Conservation (phyloP, 345 rosid genomes). For the Combretum micranthum region DNA sequence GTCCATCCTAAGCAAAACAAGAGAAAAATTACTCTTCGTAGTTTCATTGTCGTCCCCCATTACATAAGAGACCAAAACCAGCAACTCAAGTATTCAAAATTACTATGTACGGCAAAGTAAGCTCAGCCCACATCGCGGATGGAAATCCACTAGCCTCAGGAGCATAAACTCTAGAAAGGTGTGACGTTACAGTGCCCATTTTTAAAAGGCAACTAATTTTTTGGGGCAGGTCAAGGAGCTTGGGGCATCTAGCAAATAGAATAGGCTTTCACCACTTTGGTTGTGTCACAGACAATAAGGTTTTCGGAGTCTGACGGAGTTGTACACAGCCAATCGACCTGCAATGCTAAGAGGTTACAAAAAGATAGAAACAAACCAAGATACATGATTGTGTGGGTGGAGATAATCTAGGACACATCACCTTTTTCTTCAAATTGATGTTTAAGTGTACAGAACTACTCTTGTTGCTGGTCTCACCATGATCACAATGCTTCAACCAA, state of each 20-base stretch:
- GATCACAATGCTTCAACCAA: slow-evolving; percentile 37
- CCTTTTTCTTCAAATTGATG: slow-evolving; percentile 63
- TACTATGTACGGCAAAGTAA: no score
- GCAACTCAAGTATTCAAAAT: no score
- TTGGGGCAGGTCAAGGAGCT: not conserved
- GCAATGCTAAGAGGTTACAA: slow-evolving; percentile 1
- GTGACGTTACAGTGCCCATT: no score
- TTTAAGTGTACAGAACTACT: slow-evolving; percentile 38
- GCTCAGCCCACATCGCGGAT: no score
- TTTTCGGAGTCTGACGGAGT: slow-evolving; percentile 68
- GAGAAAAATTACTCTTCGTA: no score
- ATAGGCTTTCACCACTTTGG: slow-evolving; percentile 78
- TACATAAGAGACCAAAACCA: no score
- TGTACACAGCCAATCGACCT: slow-evolving; percentile 98
- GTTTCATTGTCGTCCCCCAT: no score
- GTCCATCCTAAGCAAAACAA: no score
- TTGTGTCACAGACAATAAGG: slow-evolving; percentile 83
- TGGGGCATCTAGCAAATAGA: slow-evolving; percentile 30
- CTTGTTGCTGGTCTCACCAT: slow-evolving; percentile 23
- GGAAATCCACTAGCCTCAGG: no score
- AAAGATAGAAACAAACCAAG: not conserved
- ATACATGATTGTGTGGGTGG: no score
- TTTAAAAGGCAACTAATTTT: no score
- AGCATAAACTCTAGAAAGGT: no score
- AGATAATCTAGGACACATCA: slow-evolving; percentile 9